Percentiles rank a stretch among this genome's conserved stretches.
Evolutionary conservation across 352 stramenopile genomes (phyloP).

Genomic region (Globisporangium sylvaticum): DNA sequence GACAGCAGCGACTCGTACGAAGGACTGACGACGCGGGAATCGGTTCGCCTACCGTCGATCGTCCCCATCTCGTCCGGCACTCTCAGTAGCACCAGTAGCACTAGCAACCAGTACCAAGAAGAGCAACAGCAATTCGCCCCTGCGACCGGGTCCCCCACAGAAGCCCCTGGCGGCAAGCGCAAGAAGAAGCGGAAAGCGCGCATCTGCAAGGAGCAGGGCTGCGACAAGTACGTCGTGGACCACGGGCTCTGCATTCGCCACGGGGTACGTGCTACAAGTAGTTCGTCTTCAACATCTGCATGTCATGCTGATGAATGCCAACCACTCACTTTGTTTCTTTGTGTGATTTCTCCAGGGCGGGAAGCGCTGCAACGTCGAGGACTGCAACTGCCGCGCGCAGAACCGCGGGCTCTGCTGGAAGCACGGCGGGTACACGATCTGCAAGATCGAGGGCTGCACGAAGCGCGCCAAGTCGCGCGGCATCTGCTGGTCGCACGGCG

Average conservation of each 20-base stretch:
- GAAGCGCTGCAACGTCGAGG: conserved; percentile 47
- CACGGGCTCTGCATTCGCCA: conserved; percentile 42
- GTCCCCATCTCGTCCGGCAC: not conserved
- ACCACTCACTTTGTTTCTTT: not conserved
- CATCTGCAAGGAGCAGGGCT: conserved; percentile 33
- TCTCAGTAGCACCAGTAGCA: not conserved
- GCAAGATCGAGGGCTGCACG: conserved; percentile 26
- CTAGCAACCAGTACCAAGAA: not conserved
- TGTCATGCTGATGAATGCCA: not conserved
- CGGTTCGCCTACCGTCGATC: not conserved
- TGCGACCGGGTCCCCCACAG: not conserved
- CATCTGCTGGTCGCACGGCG: conserved; percentile 26
- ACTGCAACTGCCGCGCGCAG: conserved; percentile 47
- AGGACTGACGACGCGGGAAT: not conserved
- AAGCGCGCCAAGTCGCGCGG: conserved; percentile 30
- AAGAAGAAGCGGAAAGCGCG: conserved; percentile 45
- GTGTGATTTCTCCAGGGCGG: conserved; percentile 21
- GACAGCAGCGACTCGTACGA: conserved; percentile 3
- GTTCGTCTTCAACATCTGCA: not conserved
- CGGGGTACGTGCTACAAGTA: conserved; percentile 18
- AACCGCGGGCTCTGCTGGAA: conserved; percentile 58
- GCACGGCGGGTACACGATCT: conserved; percentile 35
- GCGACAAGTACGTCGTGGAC: conserved; percentile 46
- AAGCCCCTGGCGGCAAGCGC: not conserved
- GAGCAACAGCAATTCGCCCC: not conserved